Evolutionary conservation across 192 early-diverging fungal genomes (phyloP), one percentile per base, ranked within the genome.

Genomic region (Paraglomus brasilianum): DNA sequence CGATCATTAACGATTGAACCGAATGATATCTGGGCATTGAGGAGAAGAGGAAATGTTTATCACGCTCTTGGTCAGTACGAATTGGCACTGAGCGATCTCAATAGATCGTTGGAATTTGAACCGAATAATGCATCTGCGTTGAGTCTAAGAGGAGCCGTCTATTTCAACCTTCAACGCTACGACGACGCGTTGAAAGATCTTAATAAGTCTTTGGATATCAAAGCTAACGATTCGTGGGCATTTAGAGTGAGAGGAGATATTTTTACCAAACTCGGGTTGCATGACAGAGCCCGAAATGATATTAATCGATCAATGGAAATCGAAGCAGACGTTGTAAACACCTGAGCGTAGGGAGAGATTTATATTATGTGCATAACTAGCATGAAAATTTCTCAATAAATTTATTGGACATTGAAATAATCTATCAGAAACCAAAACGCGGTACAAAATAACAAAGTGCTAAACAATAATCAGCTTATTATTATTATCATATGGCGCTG

Each of bases 11-110:
- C 11, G 36, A 11, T 56, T 10, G 36, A 56, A 22, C 53, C 53
- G 15, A 22, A 56, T 10, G 36, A 56, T 56, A 4, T 56, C 11
- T 56, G 19, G 3, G 61, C 61, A 46, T 46, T 63, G 13, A 40
- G 8, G 10, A 46, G 22, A 46, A 41, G 61, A 11, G 61, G 61
- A 9, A 22, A 43, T 24, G 43, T 45, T 46, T 63, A 63, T 63
- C n/a, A 15, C 19, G 39, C 22, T 19, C 14, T 63, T 3, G 5
- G 24, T 15, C 22, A 40, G 5, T 24, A 45, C 47, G 14, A 63
- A 19, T 21, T 5, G 11, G 22, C 61, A 63, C 19, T 63, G 2
- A 24, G 44, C 6, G 61, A 63, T 46, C 47, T 63, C 17, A 63
- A 43, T 8, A 14, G 19, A 10, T 13, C 39, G 6, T 46, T 45